Percentiles rank a stretch among this genome's conserved stretches.
Evolutionary conservation across 345 rosid genomes (phyloP).

Genomic region (Salix viminalis): DNA sequence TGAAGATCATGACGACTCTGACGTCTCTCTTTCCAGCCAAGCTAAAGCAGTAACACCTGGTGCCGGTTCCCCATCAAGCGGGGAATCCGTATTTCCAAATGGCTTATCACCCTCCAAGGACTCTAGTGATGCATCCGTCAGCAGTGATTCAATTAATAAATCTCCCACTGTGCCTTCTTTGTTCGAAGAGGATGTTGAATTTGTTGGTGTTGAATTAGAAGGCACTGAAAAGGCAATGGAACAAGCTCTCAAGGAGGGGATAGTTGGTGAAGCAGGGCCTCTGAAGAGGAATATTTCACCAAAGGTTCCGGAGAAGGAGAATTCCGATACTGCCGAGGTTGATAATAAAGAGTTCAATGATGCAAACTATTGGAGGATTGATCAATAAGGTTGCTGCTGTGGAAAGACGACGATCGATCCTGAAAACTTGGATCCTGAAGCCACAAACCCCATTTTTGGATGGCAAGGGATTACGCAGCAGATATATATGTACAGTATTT

Average conservation of each 20-base stretch:
- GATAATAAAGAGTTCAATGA: conserved; percentile 82
- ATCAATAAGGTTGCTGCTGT: conserved; percentile 80
- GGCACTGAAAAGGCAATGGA: conserved; percentile 96
- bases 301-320: conserved; percentile 51
- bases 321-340: conserved; percentile 41
- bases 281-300: conserved; percentile 55
- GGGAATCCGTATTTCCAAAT: conserved; percentile 48
- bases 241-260: conserved; percentile 85
- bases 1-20: conserved; percentile 45
- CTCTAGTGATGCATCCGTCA: conserved; percentile 37
- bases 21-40: conserved; percentile 27
- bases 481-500: conserved; percentile 47
- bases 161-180: conserved; percentile 51
- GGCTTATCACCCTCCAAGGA: conserved; percentile 44
- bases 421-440: conserved; percentile 17
- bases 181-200: conserved; percentile 96
- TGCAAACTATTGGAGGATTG: conserved; percentile 90
- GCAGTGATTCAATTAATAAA: conserved; percentile 34
- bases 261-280: conserved; percentile 92
- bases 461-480: conserved; percentile 19
- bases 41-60: conserved; percentile 31
- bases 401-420: conserved; percentile 40
- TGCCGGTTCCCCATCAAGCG: conserved; percentile 31
- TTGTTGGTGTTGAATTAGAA: conserved; percentile 84
- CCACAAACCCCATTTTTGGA: conserved; percentile 17